Conservation (phyloP, 2,329 filamentous ascomycete genomes). For the Dactylellina cionopaga region DNA sequence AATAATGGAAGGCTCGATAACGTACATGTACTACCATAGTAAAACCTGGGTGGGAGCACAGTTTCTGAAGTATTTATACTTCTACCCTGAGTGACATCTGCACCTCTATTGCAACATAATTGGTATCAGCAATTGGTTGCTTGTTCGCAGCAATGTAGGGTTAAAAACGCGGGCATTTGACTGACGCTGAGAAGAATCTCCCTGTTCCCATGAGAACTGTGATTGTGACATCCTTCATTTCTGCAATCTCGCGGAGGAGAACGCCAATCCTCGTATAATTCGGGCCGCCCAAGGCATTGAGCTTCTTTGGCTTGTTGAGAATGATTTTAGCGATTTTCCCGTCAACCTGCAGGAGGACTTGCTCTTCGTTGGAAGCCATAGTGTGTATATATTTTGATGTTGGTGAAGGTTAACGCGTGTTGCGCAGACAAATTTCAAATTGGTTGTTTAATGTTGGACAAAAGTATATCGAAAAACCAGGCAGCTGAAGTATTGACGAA, state of each 20-base stretch:
- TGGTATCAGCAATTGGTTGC: no score
- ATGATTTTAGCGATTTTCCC: conserved; percentile 78
- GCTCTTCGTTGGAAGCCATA: conserved; percentile 37
- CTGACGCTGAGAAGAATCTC: conserved; percentile 85
- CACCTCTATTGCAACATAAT: conserved; percentile 22
- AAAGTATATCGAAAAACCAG: no score
- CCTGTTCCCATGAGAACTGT: conserved; percentile 87
- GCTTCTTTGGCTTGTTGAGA: conserved; percentile 83
- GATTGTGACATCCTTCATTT: conserved; percentile 80
- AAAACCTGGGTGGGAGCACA: conserved; percentile 35
- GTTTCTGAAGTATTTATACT: conserved; percentile 2
- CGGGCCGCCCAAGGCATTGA: conserved; percentile 79
- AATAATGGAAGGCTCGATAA: background rate
- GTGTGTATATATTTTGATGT: conserved; percentile 8
- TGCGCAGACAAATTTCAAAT: background rate
- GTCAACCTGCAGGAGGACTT: conserved; percentile 49
- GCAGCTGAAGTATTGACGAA: no score
- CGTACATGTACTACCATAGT: conserved; percentile 45
- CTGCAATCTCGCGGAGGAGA: conserved; percentile 79
- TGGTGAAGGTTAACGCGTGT: background rate
- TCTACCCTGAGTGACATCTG: conserved; percentile 46
- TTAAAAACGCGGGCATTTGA: conserved; percentile 57
- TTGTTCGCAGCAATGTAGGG: no score
- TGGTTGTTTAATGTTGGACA: background rate
- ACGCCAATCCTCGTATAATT: conserved; percentile 81